These are phyloP conservation scores for Fusarium sp. DNA, from an alignment of 2,329 filamentous ascomycete species.

Conservation along the genomic window DNA sequence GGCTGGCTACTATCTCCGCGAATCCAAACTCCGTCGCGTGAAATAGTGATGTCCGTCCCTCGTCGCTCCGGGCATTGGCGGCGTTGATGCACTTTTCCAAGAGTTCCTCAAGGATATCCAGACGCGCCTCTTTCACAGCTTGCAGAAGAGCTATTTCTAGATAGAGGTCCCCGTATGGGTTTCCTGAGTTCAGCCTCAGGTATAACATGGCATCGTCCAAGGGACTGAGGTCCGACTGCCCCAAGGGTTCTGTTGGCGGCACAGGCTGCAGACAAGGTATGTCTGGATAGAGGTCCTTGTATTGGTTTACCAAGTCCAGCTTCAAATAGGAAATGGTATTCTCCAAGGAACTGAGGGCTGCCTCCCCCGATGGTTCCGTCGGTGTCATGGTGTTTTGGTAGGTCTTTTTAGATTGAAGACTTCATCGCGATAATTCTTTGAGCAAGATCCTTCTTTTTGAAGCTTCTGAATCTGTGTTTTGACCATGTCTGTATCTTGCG, in stretches of 20 bases:
- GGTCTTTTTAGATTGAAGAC: background rate
- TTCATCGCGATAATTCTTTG: fast-evolving
- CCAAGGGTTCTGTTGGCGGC: background rate
- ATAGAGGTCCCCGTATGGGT: background rate
- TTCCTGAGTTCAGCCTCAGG: background rate
- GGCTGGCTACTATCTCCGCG: background rate
- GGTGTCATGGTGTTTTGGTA: background rate
- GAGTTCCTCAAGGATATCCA: too few relatives aligned
- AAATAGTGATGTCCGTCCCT: background rate
- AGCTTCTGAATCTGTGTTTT: background rate
- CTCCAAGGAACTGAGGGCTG: background rate
- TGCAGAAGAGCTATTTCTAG: background rate
- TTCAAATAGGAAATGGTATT: too few relatives aligned
- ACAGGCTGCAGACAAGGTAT: too few relatives aligned
- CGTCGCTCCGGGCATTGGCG: fast-evolving
- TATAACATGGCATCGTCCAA: background rate
- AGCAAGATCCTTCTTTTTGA: background rate
- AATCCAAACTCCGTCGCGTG: fast-evolving
- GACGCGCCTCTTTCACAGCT: background rate
- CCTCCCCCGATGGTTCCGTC: background rate
- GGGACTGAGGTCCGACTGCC: background rate
- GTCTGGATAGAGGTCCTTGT: too few relatives aligned
- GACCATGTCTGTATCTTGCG: background rate
- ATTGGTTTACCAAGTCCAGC: too few relatives aligned
- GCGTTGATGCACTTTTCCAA: too few relatives aligned